Base-by-base conservation (phyloP, 208 protist species). In the Strigomonas galati region DNA sequence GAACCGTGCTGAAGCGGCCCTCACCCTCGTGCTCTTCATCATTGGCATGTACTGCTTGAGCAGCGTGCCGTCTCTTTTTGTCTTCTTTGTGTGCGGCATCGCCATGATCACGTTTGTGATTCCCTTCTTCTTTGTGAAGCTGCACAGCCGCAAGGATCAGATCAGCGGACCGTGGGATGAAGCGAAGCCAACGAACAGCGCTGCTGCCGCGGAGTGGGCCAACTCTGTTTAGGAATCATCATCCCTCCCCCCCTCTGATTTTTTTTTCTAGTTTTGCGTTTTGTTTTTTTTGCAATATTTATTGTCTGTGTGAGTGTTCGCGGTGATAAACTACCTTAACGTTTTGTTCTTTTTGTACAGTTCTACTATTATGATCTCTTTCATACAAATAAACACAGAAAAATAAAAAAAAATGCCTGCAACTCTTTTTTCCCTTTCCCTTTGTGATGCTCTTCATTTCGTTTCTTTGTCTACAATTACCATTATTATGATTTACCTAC, bases 101-200 rank as follows among this genome's bases (percentile, higher is more conserved):
- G 37, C 81, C 6, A 61, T 75, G 37, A 80, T 94, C 30, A 74
- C 84, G 12, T 82, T 95, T 65, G 70, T 87, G 30, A 87, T 97
- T 30, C 92, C 88, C 31, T 87, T 76, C 68, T 79, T 74, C 17
- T 97, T 97, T 68, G 82, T 94, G 0, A 65, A 63, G 14, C 64
- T 94, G 60, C 89, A 97, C 63, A 77, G 76, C 46, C 83, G 75
- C 49, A 97, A 97, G 72, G 76, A 79, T 17, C 92, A 97, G 68
- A 95, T 97, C 68, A 95, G 89, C 57, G 92, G 92, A 0, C 92
- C 92, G 14, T 97, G 92, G 89, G 92, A 97, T 62, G 92, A 97
- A 69, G 92, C 92, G 21, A 92, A 89, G 60, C 92, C 92, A 28
- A 95, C 83, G n/a, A 97, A 97, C 78, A 95, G 88, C 54, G 82